These are phyloP conservation scores for Mycena chlorophos DNA, from an alignment of 768 basidiomycete genomes.

Conservation along the genomic window DNA sequence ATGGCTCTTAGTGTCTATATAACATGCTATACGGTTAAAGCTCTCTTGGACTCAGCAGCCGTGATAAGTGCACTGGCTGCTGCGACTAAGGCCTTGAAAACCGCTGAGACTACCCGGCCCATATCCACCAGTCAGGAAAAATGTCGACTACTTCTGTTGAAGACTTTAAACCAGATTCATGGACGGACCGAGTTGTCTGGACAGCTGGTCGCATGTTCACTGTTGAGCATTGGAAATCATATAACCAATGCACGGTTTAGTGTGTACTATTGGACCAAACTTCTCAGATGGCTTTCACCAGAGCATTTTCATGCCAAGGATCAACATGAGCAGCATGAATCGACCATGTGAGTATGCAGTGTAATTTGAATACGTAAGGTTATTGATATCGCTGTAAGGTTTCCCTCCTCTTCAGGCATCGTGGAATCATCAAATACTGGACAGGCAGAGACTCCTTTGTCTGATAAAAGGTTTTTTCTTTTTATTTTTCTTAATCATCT, in stretches of 20 bases:
- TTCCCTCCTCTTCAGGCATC: too few species aligned
- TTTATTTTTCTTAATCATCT: too few species aligned
- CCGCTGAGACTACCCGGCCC: background rate
- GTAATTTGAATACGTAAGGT: too few species aligned
- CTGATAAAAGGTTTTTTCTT: too few species aligned
- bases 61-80: conserved; percentile 19
- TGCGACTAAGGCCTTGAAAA: background rate
- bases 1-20: conserved; percentile 13
- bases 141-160: conserved; percentile 7
- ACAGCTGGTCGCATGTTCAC: conserved; percentile 13
- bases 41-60: conserved; percentile 8
- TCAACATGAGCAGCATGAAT: background rate
- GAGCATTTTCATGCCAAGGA: background rate
- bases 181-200: conserved; percentile 12
- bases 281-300: conserved; percentile 8
- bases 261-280: conserved; percentile 11
- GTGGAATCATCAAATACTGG: too few species aligned
- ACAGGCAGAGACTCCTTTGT: too few species aligned
- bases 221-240: conserved; percentile 9
- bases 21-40: conserved; percentile 11
- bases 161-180: conserved; percentile 18
- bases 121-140: background rate
- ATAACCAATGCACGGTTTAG: conserved; percentile 11
- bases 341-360: background rate
- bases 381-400: too few species aligned